Evolutionary conservation across 139 green algal species (phyloP), one percentile per base, ranked within the genome.

Genomic region (Tetraselmis chui): DNA sequence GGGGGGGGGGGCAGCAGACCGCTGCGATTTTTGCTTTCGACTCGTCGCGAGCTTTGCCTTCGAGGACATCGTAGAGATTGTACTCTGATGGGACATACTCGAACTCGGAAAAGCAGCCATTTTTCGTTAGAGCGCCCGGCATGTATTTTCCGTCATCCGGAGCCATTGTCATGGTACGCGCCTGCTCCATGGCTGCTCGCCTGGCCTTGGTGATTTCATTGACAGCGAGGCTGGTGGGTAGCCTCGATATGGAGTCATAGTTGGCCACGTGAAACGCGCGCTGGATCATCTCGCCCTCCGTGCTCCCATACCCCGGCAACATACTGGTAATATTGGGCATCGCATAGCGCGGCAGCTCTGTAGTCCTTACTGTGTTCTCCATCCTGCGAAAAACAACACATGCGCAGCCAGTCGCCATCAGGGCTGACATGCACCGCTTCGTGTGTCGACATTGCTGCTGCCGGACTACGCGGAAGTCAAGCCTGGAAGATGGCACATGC

Each of bases 191-290:
- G 11, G 45, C 45, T 18, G 5, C 45, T 18, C 45, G 45, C 45
- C 45, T 5, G 45, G 45, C 45, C 45, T 18, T 67, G 45, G n/a
- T 77, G 74, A 77, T 23, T 2, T 31, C n/a, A 25, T 31, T 77
- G 74, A 77, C n/a, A 25, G n/a, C 28, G 5, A 77, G 25, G 18
- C 18, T 77, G 74, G n/a, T 77, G 5, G n/a, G 25, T 2, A 77
- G 18, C 26, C 18, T 77, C 23, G n/a, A 31, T 22, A 77, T 77
- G 74, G n/a, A 31, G 84, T 91, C 89, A 75, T 90, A 93, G 83
- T 93, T 93, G 32, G 84, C 86, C 2, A 59, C 85, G 32, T 85
- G 80, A 78, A 93, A 93, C n/a, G 89, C 85, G n/a, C 89, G 78
- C 31, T 76, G 29, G 77, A 93, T 90, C 77, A 88, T 87, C 29